Percentiles rank a stretch among this genome's conserved stretches.
Evolutionary conservation across 2,329 filamentous ascomycete species (phyloP).

Genomic region (Diaporthe vaccinii): DNA sequence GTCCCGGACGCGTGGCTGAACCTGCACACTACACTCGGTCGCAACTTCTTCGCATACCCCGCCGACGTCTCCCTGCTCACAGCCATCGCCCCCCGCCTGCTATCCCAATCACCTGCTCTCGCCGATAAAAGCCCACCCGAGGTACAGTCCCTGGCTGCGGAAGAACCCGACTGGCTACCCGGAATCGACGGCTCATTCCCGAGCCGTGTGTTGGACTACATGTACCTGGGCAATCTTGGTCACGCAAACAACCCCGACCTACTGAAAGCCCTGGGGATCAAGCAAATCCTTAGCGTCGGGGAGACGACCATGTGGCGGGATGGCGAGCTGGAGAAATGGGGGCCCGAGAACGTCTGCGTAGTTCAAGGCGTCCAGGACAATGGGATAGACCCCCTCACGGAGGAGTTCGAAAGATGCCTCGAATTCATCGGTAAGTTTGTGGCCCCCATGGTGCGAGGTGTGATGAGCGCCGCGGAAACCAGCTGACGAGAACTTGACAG

Average conservation of each 20-base stretch:
- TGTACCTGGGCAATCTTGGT: slow-evolving; percentile 94
- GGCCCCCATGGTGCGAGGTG: neutral
- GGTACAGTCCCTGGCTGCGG: slow-evolving; percentile 64
- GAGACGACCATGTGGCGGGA: slow-evolving; percentile 88
- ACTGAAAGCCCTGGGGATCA: slow-evolving; percentile 83
- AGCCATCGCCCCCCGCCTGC: slow-evolving; percentile 80
- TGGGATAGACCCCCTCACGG: slow-evolving; percentile 90
- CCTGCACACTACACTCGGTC: slow-evolving; percentile 82
- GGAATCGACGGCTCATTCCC: slow-evolving; percentile 92
- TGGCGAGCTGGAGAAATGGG: slow-evolving; percentile 79
- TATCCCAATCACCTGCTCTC: slow-evolving; percentile 76
- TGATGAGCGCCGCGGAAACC: neutral
- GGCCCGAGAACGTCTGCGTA: slow-evolving; percentile 81
- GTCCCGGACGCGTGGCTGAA: slow-evolving; percentile 89
- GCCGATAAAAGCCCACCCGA: slow-evolving; percentile 64
- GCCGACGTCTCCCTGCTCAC: slow-evolving; percentile 89
- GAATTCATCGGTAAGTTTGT: slow-evolving; percentile 86
- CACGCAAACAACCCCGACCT: slow-evolving; percentile 96
- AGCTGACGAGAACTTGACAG: slow-evolving; percentile 59
- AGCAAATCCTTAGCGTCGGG: slow-evolving; percentile 90
- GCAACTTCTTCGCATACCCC: slow-evolving; percentile 97
- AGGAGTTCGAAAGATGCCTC: slow-evolving; percentile 87
- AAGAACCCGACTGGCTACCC: slow-evolving; percentile 84
- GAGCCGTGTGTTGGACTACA: slow-evolving; percentile 89
- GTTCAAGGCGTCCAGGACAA: slow-evolving; percentile 95